Percentiles rank a stretch among this genome's conserved stretches.
These are phyloP conservation scores for Syzygium oleosum DNA, from an alignment of 345 rosid genomes.

Conservation along the genomic window DNA sequence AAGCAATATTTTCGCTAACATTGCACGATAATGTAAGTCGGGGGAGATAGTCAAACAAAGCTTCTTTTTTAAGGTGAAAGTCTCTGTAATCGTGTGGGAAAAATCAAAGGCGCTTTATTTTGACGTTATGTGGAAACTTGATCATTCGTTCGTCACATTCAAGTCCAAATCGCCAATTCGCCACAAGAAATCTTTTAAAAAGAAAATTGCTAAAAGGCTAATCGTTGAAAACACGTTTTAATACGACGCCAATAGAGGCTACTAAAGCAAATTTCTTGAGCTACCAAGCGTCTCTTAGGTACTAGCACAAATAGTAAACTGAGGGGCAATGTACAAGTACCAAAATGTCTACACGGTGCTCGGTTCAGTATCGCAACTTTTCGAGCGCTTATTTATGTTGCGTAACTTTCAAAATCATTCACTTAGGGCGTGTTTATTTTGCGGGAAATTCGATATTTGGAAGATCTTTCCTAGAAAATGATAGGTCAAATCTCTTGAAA, in stretches of 20 bases:
- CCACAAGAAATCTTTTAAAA: no score
- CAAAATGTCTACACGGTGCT: background rate
- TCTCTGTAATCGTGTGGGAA: background rate
- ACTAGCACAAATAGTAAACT: background rate
- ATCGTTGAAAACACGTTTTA: background rate
- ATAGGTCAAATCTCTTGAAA: background rate
- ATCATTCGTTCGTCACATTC: background rate
- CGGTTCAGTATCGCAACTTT: no score
- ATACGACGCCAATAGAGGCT: background rate
- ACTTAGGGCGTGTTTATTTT: background rate
- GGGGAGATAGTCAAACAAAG: background rate
- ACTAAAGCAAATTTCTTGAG: background rate
- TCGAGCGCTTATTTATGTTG: background rate
- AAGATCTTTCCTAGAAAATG: no score
- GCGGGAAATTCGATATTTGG: no score
- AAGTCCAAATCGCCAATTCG: background rate
- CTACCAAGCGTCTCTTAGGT: background rate
- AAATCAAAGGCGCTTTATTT: background rate
- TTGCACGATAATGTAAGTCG: background rate
- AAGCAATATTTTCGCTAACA: background rate
- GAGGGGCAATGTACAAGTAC: background rate
- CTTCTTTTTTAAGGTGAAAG: background rate
- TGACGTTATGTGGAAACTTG: background rate
- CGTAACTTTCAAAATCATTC: background rate
- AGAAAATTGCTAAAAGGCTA: background rate